Evolutionary conservation across 2,329 filamentous ascomycete species (phyloP).

Genomic region (Rutstroemia sp.): DNA sequence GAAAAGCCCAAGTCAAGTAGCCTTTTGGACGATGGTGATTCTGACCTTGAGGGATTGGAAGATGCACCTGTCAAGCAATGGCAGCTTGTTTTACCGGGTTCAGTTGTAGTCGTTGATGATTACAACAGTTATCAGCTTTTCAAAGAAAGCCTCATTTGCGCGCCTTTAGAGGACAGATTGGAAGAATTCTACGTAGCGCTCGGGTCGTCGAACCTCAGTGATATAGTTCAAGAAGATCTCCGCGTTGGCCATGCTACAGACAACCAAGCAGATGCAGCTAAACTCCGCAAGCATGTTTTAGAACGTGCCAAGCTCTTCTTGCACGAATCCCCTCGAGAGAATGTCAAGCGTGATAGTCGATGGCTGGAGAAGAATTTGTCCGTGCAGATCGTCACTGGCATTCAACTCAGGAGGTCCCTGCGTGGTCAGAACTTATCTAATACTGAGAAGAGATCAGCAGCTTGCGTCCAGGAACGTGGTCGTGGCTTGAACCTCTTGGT

Average conservation of each 20-base stretch:
- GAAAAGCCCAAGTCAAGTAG: conserved; percentile 15
- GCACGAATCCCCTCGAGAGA: conserved; percentile 63
- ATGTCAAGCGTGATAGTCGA: conserved; percentile 77
- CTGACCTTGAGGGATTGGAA: conserved; percentile 37
- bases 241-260: conserved; percentile 51
- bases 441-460: conserved; percentile 69
- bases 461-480: conserved; percentile 48
- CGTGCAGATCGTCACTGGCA: conserved; percentile 70
- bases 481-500: conserved; percentile 67
- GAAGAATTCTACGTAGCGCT: conserved; percentile 80
- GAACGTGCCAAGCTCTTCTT: conserved; percentile 88
- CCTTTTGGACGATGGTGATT: conserved; percentile 32
- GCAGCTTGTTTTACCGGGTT: conserved; percentile 62
- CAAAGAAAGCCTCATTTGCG: conserved; percentile 74
- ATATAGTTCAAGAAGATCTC: conserved; percentile 70
- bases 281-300: conserved; percentile 71
- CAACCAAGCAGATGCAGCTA: conserved; percentile 61
- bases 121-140: conserved; percentile 86
- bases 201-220: conserved; percentile 69
- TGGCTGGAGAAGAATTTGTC: conserved; percentile 85
- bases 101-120: conserved; percentile 78
- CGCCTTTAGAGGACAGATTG: conserved; percentile 80
- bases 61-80: conserved; percentile 43
- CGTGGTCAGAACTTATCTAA: conserved; percentile 62
- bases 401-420: conserved; percentile 71